Base-by-base conservation (phyloP, 805 yeast species). In the Starmerella floricola region DNA sequence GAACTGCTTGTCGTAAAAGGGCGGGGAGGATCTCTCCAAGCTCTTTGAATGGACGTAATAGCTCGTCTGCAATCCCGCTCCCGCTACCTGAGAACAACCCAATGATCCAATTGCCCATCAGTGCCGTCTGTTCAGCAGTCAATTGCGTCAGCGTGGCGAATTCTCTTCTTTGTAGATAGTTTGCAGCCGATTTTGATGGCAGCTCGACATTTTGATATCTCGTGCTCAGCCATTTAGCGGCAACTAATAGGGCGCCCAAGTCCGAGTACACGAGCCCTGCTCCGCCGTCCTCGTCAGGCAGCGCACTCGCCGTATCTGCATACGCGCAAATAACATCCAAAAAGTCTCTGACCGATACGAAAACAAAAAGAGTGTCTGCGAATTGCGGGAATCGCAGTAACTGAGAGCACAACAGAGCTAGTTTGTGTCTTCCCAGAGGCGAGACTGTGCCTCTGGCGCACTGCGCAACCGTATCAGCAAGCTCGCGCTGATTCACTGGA, bases 71-170 rank as follows among this genome's bases (percentile, higher is more conserved):
- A 13, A 48, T 43, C 0, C 94, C 78, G 29, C 87, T 74, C 3
- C 95, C 94, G 30, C 78, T 79, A 26, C 82, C 71, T 47, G 84
- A 87, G 60, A 82, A 86, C 31, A 88, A 60, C 1, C 91, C 87
- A 21, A 71, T 63, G 35, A 81, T 72, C 97, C 97, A 88, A 19
- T 74, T 79, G 34, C 74, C 72, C 15, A 78, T 61, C 6, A 59
- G 51, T 5, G 54, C 58, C 17, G 51, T 49, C 20, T 55, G 56
- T 4, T 55, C 43, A 3, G 33, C 28, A 13, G 33, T 23, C 8
- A 46, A 45, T n/a, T 37, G 26, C 26, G 32, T 11, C 12, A 31
- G 36, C 13, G 30, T 31, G 19, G 43, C 36, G 32, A 43, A 43
- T 24, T 27, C 17, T 4, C 10, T 27, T 11, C 34, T 32, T 16